Conservation (phyloP, 495 filamentous ascomycete genomes). For the Bacidia rubella region DNA sequence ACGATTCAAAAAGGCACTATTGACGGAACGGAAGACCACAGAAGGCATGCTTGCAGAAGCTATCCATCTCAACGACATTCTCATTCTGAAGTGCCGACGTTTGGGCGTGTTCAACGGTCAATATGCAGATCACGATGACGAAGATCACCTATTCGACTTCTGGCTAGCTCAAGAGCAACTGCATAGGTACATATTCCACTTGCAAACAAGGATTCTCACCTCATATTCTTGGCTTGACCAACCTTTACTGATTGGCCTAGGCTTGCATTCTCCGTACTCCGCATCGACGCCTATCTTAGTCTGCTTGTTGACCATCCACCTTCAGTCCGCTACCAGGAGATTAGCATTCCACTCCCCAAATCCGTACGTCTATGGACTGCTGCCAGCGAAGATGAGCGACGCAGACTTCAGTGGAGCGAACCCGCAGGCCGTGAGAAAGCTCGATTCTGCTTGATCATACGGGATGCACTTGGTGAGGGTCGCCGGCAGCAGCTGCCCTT, state of each 20-base stretch:
- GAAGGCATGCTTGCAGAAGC: constrained; percentile 23
- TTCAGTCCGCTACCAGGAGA: constrained; percentile 23
- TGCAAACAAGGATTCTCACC: background rate
- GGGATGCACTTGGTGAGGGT: constrained; percentile 16
- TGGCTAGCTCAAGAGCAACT: constrained; percentile 25
- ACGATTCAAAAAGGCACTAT: background rate
- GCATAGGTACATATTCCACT: constrained; percentile 16
- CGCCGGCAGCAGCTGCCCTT: constrained; percentile 14
- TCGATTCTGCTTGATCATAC: constrained; percentile 22
- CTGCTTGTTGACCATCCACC: constrained; percentile 22
- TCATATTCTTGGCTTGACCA: background rate
- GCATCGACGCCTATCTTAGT: constrained; percentile 22
- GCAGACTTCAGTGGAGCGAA: constrained; percentile 24
- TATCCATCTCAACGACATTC: constrained; percentile 16
- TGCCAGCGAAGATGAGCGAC: constrained; percentile 20
- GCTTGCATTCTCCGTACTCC: constrained; percentile 22
- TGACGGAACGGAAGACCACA: constrained; percentile 11
- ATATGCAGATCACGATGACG: constrained; percentile 15
- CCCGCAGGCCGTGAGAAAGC: constrained; percentile 23
- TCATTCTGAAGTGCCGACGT: constrained; percentile 22
- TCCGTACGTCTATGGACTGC: constrained; percentile 19
- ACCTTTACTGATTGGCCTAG: constrained; percentile 7
- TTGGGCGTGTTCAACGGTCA: constrained; percentile 23
- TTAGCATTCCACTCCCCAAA: constrained; percentile 23
- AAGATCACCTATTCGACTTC: constrained; percentile 3